Percentiles rank a stretch among this genome's conserved stretches.
These are phyloP conservation scores for Pseudogymnoascus pannorum DNA, from an alignment of 2,329 filamentous ascomycete genomes.

Conservation along the genomic window DNA sequence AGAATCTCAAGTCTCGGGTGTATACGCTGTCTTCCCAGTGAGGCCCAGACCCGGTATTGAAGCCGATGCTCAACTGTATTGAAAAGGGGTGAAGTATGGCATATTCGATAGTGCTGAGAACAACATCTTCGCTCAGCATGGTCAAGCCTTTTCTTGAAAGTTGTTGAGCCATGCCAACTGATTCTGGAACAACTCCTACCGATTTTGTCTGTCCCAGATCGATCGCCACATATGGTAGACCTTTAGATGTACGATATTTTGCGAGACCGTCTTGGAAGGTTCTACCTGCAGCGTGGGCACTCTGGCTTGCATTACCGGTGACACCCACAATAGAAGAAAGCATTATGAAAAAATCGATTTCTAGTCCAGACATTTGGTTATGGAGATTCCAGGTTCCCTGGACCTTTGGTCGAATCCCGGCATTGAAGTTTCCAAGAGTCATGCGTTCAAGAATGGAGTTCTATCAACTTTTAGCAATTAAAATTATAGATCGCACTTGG, in stretches of 20 bases:
- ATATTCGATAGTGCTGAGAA: slow-evolving; percentile 6
- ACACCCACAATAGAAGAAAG: neutral
- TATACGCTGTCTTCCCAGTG: too few species aligned
- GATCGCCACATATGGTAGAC: slow-evolving; percentile 17
- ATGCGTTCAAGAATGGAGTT: neutral
- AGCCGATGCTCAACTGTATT: neutral
- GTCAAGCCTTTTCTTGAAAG: slow-evolving; percentile 8
- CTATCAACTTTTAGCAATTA: neutral
- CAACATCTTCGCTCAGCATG: slow-evolving; percentile 17
- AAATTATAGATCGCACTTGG: neutral
- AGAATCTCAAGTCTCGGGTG: too few species aligned
- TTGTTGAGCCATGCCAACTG: slow-evolving; percentile 10
- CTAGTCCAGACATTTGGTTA: neutral
- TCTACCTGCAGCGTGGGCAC: too few species aligned
- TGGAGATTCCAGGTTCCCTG: slow-evolving; percentile 15
- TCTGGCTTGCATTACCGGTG: slow-evolving; percentile 8
- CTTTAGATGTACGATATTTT: neutral
- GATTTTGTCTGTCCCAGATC: slow-evolving; percentile 14
- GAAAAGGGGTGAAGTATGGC: neutral
- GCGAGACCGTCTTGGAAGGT: too few species aligned
- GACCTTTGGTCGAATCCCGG: slow-evolving; percentile 14
- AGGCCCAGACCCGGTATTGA: neutral
- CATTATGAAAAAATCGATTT: neutral
- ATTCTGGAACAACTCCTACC: slow-evolving; percentile 12
- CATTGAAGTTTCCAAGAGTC: slow-evolving; percentile 11